Base-by-base conservation (phyloP, 2,329 filamentous ascomycete genomes). In the Alternaria brassicae region DNA sequence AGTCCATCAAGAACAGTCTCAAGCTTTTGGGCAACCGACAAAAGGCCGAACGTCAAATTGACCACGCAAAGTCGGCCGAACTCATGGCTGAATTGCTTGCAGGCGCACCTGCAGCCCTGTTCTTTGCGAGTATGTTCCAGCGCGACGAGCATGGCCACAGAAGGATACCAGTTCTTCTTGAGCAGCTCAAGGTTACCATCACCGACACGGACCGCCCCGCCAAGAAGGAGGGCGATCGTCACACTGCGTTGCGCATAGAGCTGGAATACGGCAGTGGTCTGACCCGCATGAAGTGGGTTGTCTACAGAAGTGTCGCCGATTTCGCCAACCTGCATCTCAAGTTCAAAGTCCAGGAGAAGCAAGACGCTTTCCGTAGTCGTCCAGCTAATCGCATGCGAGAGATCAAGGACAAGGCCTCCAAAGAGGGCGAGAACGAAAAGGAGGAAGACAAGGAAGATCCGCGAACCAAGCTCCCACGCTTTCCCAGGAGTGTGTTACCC, bases 51-150 rank as follows among this genome's bases (percentile, higher is more conserved):
- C 85, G 85, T 55, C 90, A 91, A 42, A 90, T 97, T 61, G 95
- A 99, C 76, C 93, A 95, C 73, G 89, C 91, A 72, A 99, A 98
- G 77, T 98, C 94, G 9, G 93, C 95, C 2, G 95, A 99, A 77
- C 83, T 99, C 45, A 94, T 99, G 86, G 95, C 95, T 1, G 95
- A 99, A 78, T 82, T 99, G 36, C 87, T 95, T 48, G 96, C 95
- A 41, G 95, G 93, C 53, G 92, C 93, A 1, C 95, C 95, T 3
- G 95, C 95, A 23, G 95, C 94, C 19, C 82, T 99, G 58, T 96
- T 99, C 78, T 82, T 99, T 52, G 95, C 95, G 7, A 97, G 93
- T 73, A 97, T 98, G 91, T 95, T 98, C 70, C 95, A 98, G 79
- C 87, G 95, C 57, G 95, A 99, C 70, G 95, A 99, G 78, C 92